phyloP scores from a whole-genome alignment of 1,284 basidiomycete genomes.

The Phylloporus sp. region DNA sequence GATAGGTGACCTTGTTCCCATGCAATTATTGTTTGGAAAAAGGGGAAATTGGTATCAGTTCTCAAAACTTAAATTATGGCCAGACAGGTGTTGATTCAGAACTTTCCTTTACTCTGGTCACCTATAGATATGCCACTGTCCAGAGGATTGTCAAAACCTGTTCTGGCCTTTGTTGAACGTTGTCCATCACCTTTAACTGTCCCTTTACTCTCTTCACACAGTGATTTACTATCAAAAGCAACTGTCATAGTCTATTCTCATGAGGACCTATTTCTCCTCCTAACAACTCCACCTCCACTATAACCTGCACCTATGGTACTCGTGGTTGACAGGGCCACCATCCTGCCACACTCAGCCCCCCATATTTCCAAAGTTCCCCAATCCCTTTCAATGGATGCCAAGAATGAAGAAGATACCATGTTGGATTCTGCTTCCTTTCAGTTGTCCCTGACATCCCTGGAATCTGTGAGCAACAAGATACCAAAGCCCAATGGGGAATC shows the following conservation, averaged over 20 bases:
- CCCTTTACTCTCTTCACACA: background rate
- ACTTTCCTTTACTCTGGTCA: no score
- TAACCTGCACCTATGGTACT: background rate
- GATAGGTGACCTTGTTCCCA: no score
- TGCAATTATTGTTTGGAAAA: no score
- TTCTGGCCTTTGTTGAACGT: background rate
- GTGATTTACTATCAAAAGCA: background rate
- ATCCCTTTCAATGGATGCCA: background rate
- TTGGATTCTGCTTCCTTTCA: background rate
- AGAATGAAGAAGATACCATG: background rate
- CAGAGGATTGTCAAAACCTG: background rate
- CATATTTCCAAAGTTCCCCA: background rate
- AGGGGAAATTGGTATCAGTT: no score
- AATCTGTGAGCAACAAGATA: constrained; percentile 8
- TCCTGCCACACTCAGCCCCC: background rate
- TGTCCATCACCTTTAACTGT: background rate
- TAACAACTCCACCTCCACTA: background rate
- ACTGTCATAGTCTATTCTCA: background rate
- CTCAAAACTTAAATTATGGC: no score
- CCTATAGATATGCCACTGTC: background rate
- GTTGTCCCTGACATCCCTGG: background rate
- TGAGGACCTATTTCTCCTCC: background rate
- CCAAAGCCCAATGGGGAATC: constrained; percentile 12
- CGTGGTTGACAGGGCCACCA: background rate
- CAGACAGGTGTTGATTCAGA: no score